phyloP scores from a whole-genome alignment of 23 red algal genomes.

The Gracilaria domingensis region DNA sequence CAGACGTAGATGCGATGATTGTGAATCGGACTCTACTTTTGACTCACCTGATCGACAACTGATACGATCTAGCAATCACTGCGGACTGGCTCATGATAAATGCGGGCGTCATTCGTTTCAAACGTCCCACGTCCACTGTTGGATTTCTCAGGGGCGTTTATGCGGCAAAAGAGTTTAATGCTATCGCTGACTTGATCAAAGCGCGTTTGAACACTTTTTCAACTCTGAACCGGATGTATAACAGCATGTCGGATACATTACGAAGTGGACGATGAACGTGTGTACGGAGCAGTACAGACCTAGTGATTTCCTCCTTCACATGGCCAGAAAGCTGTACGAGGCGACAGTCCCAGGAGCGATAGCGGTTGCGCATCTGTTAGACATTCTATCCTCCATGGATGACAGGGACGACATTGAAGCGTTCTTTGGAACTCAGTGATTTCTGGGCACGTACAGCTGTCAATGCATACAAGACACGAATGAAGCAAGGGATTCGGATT shows the following conservation, averaged over 20 bases:
- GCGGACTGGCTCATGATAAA: conserved; percentile 91
- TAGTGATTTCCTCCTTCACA: conserved; percentile 86
- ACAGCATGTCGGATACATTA: conserved; percentile 56
- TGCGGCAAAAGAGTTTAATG: conserved; percentile 68
- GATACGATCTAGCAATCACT: conserved; percentile 72
- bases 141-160: conserved; percentile 79
- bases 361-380: conserved; percentile 85
- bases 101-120: conserved; percentile 83
- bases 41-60: conserved; percentile 63
- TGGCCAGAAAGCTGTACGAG: conserved; percentile 87
- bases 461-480: conserved; percentile 24
- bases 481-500: conserved; percentile 42
- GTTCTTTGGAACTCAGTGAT: conserved; percentile 75
- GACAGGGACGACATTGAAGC: conserved; percentile 78
- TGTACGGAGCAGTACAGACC: conserved; percentile 82
- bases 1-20: conserved; percentile 81
- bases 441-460: conserved; percentile 57
- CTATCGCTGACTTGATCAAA: conserved; percentile 71
- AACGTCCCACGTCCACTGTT: conserved; percentile 65
- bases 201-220: conserved; percentile 78
- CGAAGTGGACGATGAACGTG: conserved; percentile 86
- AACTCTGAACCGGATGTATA: conserved; percentile 36
- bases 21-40: conserved; percentile 79
- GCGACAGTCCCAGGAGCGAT: conserved; percentile 70
- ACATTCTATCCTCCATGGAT: conserved; percentile 68